Evolutionary conservation across 169 alveolate species (phyloP).

Genomic region (Plasmodium sp.): DNA sequence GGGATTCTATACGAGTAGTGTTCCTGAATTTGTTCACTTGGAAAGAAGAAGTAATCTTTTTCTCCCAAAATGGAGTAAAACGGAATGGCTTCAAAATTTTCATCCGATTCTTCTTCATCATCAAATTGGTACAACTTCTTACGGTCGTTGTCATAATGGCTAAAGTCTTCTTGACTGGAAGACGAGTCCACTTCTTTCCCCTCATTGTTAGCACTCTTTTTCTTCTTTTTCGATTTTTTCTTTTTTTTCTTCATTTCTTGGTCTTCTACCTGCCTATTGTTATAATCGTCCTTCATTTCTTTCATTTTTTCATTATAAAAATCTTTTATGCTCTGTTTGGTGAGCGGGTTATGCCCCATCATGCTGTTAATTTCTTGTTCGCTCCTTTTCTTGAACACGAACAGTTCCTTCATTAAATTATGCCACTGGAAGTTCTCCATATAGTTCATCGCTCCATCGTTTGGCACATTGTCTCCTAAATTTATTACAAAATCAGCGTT

Average conservation of each 20-base stretch:
- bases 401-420: conserved; percentile 38
- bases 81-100: conserved; percentile 36
- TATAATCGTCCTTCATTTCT: not conserved
- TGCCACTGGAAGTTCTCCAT: conserved; percentile 44
- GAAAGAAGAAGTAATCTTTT: conserved; percentile 63
- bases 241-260: not conserved
- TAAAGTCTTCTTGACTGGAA: not conserved
- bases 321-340: conserved; percentile 10
- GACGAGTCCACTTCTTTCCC: not conserved
- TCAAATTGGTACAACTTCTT: conserved; percentile 1
- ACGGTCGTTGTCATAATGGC: not conserved
- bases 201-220: not conserved
- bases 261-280: not conserved
- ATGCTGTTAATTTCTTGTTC: conserved; percentile 16
- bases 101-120: conserved; percentile 23
- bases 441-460: not conserved
- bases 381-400: conserved; percentile 32
- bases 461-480: conserved; percentile 72
- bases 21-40: conserved; percentile 75
- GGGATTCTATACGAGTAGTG: conserved; percentile 66
- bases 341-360: not conserved
- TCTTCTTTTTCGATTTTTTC: not conserved
- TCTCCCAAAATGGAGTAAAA: conserved; percentile 72
- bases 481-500: conserved; percentile 71
- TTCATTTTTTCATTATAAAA: conserved; percentile 19